Evolutionary conservation across 306 rosid species (phyloP), one percentile per base, ranked within the genome.

Genomic region (Pueraria montana): DNA sequence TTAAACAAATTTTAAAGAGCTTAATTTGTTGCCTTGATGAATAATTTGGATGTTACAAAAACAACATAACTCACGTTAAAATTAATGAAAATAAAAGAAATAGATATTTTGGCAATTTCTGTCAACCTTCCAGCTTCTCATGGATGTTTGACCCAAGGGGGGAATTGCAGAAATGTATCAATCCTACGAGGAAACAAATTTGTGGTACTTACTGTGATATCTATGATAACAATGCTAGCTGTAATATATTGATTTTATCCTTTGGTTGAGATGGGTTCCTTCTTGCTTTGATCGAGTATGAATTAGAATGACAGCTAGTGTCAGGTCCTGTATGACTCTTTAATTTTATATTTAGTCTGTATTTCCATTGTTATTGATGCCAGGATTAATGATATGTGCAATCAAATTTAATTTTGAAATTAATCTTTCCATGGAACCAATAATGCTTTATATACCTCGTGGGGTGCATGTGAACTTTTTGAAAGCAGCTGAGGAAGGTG

Each of bases 401-500:
- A 23, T 67, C 73, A 40, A 38, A 27, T 75, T 8, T 46, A 80
- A 23, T 27, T 83, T 67, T 82, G 72, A 59, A 83, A 71, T 70
- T 23, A 50, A 43, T 17, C 14, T 65, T 36, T 80, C 53, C 36
- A 62, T 48, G 74, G 76, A 79, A 59, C 80, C 76, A 46, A 38
- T 64, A 77, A 50, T 32, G 63, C 38, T 43, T 73, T n/a, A 93
- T 59, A 94, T 96, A 78, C 98, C 99, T 36, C 92, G 89, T 30
- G 99, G 99, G 66, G 98, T 96, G 82, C 99, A 96, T 72, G 78
- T 96, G 82, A 94, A 94, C 87, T 96, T 96, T 88, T 82, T 96
- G 90, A 94, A 94, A 86, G 99, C 99, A 46, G 87, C 75, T 24
- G 99, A 94, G 84, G 98, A 92, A 89, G 99, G 96, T 72, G 99